Evolutionary conservation across 169 alveolate species (phyloP), one percentile per base, ranked within the genome.

Genomic region (Cyclospora cayetanensis): DNA sequence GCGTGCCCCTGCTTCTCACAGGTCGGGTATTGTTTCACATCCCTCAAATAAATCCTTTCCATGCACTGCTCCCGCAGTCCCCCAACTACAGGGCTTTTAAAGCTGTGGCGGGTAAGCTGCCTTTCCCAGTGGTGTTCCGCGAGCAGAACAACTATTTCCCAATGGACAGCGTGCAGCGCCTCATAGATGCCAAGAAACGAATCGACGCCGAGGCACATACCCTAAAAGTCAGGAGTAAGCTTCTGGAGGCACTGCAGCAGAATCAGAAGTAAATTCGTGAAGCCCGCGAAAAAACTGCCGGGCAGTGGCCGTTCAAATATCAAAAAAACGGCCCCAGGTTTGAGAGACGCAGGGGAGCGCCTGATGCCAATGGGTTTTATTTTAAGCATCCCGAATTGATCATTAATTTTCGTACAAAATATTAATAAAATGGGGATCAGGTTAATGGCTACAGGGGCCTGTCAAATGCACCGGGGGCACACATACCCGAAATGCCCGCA

Each of bases 21-120:
- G 93, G 93, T 27, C 89, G 90, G 22, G 53, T 83, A 3, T 37
- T 90, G 65, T 77, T 90, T 18, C 91, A 90, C 80, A 76, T 90
- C 18, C 94, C 94, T 18, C 76, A 63, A 41, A 29, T 79, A 2
- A 90, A 53, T 35, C 94, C 94, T 7, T 90, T 90, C 55, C 68
- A 76, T 5, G 31, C 52, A 12, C 27, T 79, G 37, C 31, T 68
- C 55, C 86, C 70, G n/a, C 85, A 55, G 43, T 41, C 66, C 27
- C 94, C 94, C 41, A 79, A 77, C 68, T 90, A 29, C 52, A 65
- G 41, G 18, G 88, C 91, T 1, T 90, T 90, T 66, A 55, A 66
- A 20, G 85, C 72, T 15, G 39, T 66, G 1, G 88, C 89, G 11
- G 89, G 79, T 5, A 63, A 65, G 25, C 86, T 90, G 50, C 94